Evolutionary conservation across 164 flowering plant species (phyloP), one percentile per base, ranked within the genome.

Genomic region (Vitis riparia): DNA sequence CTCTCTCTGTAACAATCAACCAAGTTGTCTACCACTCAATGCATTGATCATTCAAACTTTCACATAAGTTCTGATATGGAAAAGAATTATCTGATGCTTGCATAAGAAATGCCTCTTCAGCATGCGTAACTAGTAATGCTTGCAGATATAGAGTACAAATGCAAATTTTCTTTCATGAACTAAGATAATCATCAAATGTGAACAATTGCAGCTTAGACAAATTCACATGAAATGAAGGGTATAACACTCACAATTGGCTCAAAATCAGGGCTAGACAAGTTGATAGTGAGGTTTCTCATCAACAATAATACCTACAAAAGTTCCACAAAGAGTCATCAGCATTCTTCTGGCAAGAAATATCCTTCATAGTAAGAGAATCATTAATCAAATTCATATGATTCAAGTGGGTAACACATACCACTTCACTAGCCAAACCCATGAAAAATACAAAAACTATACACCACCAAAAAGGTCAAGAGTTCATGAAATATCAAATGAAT

Each of bases 231-330:
- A 30, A 55, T 29, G 55, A 49, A 66, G 66, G 65, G 58, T 27
- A 65, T 53, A 2, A 57, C 19, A 86, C 93, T 89, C 77, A 91
- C 94, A 75, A 87, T 70, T 62, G 88, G 87, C 78, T 84, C 89
- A 73, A 86, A 87, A 49, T 87, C 91, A 53, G 91, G 90, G 66
- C 77, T 88, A 29, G 89, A 82, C 83, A 91, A 76, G 80, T 89
- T 87, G 64, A 87, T 27, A 2, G 88, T 85, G 62, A 89, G 88
- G 69, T 89, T 89, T 71, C 85, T 81, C 90, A 91, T 91, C 82
- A 91, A 77, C 70, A 89, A 76, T 71, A 88, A 81, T 68, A 91
- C 94, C 97, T 91, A 89, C 83, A 81, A 16, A 57, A 12, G 19
- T 11, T 68, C 60, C 60, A 67, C 15, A 51, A 12, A 47, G 19